These are phyloP conservation scores for Pleoardoris graminearum DNA, from an alignment of 2,329 filamentous ascomycete genomes.

Conservation along the genomic window DNA sequence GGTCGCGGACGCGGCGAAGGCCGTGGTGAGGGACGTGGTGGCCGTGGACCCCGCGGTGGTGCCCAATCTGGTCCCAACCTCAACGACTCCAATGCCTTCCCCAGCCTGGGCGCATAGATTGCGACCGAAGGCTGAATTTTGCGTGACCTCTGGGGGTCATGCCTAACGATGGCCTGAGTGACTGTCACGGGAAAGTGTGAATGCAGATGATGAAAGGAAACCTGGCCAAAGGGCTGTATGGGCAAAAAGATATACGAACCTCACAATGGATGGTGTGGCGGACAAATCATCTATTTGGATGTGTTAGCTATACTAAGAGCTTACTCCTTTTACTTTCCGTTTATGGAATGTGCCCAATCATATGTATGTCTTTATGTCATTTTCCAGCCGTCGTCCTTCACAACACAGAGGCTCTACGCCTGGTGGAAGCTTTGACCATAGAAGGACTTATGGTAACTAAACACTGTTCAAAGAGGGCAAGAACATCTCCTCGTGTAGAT, in stretches of 20 bases:
- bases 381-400: not conserved
- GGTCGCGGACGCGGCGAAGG: slow-evolving; percentile 57
- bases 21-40: slow-evolving; percentile 49
- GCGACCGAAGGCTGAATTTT: not conserved
- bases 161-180: not conserved
- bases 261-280: slow-evolving; percentile 37
- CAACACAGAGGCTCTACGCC: too few species aligned
- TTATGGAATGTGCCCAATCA: not conserved
- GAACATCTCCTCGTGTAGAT: too few species aligned
- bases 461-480: too few species aligned
- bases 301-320: slow-evolving; percentile 9
- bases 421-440: too few species aligned
- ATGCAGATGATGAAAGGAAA: slow-evolving; percentile 14
- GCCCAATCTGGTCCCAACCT: slow-evolving; percentile 51
- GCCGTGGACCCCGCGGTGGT: slow-evolving; percentile 53
- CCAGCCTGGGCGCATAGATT: slow-evolving; percentile 54
- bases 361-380: not conserved
- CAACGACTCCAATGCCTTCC: slow-evolving; percentile 57
- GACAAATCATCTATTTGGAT: slow-evolving; percentile 32
- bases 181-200: slow-evolving; percentile 4
- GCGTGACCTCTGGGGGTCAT: slow-evolving; percentile 15
- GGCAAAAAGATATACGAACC: slow-evolving; percentile 28
- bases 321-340: slow-evolving; percentile 7
- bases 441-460: too few species aligned
- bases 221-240: slow-evolving; percentile 10